phyloP scores from a whole-genome alignment of 169 alveolate species.

The Cryptosporidium muris region DNA sequence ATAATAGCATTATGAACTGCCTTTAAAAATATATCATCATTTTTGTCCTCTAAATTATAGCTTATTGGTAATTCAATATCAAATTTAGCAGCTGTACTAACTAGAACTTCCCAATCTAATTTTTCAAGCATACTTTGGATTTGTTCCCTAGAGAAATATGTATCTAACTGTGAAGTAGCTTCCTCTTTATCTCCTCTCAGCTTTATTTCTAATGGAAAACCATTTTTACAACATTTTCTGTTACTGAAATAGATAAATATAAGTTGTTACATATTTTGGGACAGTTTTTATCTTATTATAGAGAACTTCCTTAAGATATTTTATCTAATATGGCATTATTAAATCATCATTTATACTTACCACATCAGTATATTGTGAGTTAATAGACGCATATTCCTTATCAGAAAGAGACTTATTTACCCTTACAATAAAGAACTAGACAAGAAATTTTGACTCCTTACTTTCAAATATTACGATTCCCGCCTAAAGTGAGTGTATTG shows the following conservation, averaged over 20 bases:
- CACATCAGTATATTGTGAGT: conserved; percentile 74
- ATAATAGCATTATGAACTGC: conserved; percentile 61
- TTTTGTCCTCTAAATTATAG: conserved; percentile 65
- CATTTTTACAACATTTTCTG: conserved; percentile 61
- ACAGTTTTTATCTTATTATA: background rate
- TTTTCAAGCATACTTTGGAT: conserved; percentile 49
- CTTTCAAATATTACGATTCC: no score
- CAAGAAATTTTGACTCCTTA: no score
- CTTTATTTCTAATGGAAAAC: conserved; percentile 53
- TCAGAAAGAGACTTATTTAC: no score
- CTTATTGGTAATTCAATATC: conserved; percentile 71
- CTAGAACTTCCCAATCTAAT: conserved; percentile 76
- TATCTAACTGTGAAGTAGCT: conserved; percentile 42
- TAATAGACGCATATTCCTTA: conserved; percentile 72
- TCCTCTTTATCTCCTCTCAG: conserved; percentile 23
- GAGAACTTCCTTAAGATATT: conserved; percentile 59
- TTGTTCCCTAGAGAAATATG: conserved; percentile 68
- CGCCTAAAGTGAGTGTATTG: no score
- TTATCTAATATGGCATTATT: background rate
- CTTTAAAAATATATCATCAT: conserved; percentile 72
- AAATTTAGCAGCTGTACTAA: conserved; percentile 66
- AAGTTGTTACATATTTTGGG: conserved; percentile 2
- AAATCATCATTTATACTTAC: conserved; percentile 28
- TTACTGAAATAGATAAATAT: conserved; percentile 14
- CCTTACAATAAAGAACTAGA: no score